A percentile compares a stretch with the other conserved stretches of the same genome.
Evolutionary conservation across 2,329 filamentous ascomycete species (phyloP).

Genomic region (Aspergillus aculeatus): DNA sequence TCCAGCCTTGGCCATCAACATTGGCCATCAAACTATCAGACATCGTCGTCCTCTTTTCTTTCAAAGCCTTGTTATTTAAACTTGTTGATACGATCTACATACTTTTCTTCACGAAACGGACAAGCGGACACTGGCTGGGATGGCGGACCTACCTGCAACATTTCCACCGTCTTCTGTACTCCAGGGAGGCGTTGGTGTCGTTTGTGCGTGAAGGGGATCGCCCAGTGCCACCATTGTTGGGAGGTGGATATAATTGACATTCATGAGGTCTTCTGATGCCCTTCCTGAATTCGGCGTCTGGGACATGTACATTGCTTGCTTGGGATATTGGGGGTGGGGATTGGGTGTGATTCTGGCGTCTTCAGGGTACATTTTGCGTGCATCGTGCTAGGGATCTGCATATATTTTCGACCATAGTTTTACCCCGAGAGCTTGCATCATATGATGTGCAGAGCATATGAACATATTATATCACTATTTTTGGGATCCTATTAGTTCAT

Average conservation of each 20-base stretch:
- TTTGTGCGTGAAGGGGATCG: neutral
- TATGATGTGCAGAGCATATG: conserved; percentile 3
- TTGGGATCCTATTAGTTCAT: too few relatives aligned
- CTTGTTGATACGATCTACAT: conserved; percentile 26
- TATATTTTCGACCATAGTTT: conserved; percentile 2
- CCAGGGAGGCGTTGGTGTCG: neutral
- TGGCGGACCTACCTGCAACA: conserved; percentile 4
- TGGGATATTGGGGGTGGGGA: conserved; percentile 15
- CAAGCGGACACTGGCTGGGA: conserved; percentile 1
- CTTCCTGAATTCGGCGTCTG: conserved; percentile 15
- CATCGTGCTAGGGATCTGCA: conserved; percentile 10
- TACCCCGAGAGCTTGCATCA: conserved; percentile 1
- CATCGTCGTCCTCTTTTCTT: conserved; percentile 7
- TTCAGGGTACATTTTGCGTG: conserved; percentile 17
- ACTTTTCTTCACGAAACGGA: conserved; percentile 15
- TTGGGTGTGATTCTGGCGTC: conserved; percentile 19
- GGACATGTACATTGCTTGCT: conserved; percentile 28
- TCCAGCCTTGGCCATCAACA: neutral
- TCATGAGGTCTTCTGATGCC: neutral
- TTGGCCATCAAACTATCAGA: conserved; percentile 3
- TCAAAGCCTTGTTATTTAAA: conserved; percentile 21
- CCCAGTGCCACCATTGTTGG: neutral
- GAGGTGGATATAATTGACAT: neutral
- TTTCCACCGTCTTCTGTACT: conserved; percentile 5
- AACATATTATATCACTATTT: neutral